Evolutionary conservation across 169 alveolate genomes (phyloP).

Genomic region (Ichthyophthirius multifiliis): DNA sequence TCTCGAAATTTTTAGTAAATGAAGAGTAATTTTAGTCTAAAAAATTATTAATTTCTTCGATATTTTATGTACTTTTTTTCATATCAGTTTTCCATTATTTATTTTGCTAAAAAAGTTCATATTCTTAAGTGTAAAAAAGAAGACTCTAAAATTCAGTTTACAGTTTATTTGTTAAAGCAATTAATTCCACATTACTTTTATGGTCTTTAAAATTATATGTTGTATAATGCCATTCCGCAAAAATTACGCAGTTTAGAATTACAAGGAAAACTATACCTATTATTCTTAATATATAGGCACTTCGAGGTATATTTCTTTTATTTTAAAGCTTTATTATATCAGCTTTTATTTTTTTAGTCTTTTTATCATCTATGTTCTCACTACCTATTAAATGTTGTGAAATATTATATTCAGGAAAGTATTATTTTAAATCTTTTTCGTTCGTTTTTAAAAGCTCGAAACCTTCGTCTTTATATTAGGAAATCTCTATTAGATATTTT

Average conservation of each 20-base stretch:
- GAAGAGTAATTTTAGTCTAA: too few species aligned
- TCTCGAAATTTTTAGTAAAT: too few species aligned
- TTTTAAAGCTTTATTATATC: background rate
- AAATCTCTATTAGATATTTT: too few species aligned
- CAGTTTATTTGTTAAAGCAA: background rate
- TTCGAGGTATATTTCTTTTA: background rate
- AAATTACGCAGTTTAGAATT: background rate
- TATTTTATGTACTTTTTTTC: background rate
- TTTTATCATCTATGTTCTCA: background rate
- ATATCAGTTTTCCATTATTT: background rate
- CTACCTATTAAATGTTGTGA: background rate
- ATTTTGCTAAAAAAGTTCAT: background rate
- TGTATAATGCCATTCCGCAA: background rate
- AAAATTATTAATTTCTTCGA: too few species aligned
- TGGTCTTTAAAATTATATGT: background rate
- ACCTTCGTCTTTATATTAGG: slow-evolving; percentile 8
- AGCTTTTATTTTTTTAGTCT: background rate
- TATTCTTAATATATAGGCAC: background rate
- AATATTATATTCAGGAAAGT: background rate
- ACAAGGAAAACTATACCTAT: background rate
- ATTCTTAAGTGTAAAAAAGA: background rate
- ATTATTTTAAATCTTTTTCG: background rate
- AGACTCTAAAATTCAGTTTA: background rate
- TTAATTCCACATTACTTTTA: background rate
- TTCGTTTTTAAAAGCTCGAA: background rate